Evolutionary conservation across 306 rosid species (phyloP), one percentile per base, ranked within the genome.

Genomic region (Casuarina glauca): DNA sequence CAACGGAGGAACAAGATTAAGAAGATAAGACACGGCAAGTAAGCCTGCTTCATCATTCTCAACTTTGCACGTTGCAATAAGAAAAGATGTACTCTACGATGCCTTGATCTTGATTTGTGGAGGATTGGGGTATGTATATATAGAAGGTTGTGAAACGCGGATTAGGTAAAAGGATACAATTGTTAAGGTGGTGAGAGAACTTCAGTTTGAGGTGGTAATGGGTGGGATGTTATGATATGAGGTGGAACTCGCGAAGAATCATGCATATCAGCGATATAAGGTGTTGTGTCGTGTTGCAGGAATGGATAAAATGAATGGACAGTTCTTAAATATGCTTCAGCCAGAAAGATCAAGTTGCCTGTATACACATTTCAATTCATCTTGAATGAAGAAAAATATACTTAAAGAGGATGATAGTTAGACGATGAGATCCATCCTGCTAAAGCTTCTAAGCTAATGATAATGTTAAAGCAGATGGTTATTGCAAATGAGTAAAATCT

Each of bases 151-250:
- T 72, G 20, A 79, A 82, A 39, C 62, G 73, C 53, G 78, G 57
- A 84, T 81, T 89, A 70, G 92, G 93, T 91, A 84, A 88, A 82
- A 74, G 69, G 92, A 82, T 73, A 84, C 70, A 61, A 79, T 71
- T 74, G 32, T 48, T 83, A 81, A 81, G 89, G 92, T 88, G 78
- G 84, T 20, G 76, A 76, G 90, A 80, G 86, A 81, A 72, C 74
- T 73, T 83, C 90, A 86, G 70, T 42, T 7, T 42, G 42, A 42
- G 71, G 71, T 67, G 71, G 71, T 39, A 67, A 67, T 16, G 71
- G 71, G 71, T 67, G 71, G 42, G 71, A 67, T 67, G 71, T 67
- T 67, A 9, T 42, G 51, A 41, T 67, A 42, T 67, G 11, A 44
- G 51, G 50, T 41, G 71, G 71, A 42, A 67, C 50, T 10, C 36